phyloP scores from a whole-genome alignment of 179 eudicot genomes.

The Camellia oleifera region DNA sequence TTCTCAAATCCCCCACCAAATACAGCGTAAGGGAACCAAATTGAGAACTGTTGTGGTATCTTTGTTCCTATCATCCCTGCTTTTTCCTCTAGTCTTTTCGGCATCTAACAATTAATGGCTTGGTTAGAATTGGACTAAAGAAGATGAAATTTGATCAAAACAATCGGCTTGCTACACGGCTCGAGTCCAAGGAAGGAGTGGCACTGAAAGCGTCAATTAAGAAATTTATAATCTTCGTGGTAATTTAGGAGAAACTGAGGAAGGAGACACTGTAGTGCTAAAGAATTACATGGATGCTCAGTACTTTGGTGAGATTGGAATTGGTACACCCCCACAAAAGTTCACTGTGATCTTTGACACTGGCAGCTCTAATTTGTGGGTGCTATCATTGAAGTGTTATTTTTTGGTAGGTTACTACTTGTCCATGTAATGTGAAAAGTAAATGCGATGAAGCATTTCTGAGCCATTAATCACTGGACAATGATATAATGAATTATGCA shows the following conservation, averaged over 20 bases:
- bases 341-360: constrained; percentile 69
- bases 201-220: constrained; percentile 39
- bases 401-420: constrained; percentile 45
- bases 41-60: constrained; percentile 30
- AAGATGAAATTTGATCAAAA: constrained; percentile 58
- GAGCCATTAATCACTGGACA: neutral
- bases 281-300: constrained; percentile 88
- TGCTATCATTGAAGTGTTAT: constrained; percentile 71
- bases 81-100: constrained; percentile 42
- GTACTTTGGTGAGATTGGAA: constrained; percentile 79
- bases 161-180: constrained; percentile 47
- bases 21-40: constrained; percentile 33
- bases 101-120: constrained; percentile 47
- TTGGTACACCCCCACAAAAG: constrained; percentile 86
- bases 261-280: constrained; percentile 50
- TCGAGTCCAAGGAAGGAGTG: constrained; percentile 49
- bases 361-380: constrained; percentile 72
- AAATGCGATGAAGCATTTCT: neutral
- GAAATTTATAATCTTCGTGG: constrained; percentile 31
- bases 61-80: constrained; percentile 32
- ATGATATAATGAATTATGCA: neutral
- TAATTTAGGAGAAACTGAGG: constrained; percentile 35
- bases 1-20: too few relatives aligned
- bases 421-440: constrained; percentile 20
- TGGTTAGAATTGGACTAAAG: constrained; percentile 68